Percentiles rank a stretch among this genome's conserved stretches.
phyloP scores from a whole-genome alignment of 352 stramenopile genomes.

The Pilasporangium apinafurcum region DNA sequence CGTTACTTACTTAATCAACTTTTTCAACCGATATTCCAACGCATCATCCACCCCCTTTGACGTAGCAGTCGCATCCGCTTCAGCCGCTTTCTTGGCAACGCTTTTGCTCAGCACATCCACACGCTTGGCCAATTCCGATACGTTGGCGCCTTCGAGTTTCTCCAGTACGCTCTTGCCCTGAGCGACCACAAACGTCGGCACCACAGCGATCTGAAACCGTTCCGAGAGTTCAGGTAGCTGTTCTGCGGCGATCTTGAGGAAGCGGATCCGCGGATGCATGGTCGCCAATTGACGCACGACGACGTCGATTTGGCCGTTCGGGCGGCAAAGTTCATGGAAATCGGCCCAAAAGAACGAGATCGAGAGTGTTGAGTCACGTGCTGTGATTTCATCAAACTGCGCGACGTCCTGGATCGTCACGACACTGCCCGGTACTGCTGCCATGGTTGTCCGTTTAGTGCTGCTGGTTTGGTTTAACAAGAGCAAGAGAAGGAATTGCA shows the following conservation, averaged over 20 bases:
- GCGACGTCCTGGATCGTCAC: slow-evolving; percentile 57
- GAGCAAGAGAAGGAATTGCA: too few species aligned
- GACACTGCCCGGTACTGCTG: slow-evolving; percentile 50
- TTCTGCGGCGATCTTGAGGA: slow-evolving; percentile 85
- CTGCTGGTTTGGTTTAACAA: too few species aligned
- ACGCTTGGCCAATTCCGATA: slow-evolving; percentile 76
- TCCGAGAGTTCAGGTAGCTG: slow-evolving; percentile 79
- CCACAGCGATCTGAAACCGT: slow-evolving; percentile 86
- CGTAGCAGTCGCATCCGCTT: slow-evolving; percentile 13
- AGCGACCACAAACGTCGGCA: slow-evolving; percentile 93
- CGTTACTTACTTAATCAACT: slow-evolving; percentile 58
- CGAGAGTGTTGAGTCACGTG: slow-evolving; percentile 66
- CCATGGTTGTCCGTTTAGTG: too few species aligned
- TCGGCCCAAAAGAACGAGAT: slow-evolving; percentile 85
- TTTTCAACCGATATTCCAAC: slow-evolving; percentile 72
- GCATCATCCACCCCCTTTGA: slow-evolving; percentile 47
- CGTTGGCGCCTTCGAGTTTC: slow-evolving; percentile 80
- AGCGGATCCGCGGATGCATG: slow-evolving; percentile 76
- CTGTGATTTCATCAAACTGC: slow-evolving; percentile 75
- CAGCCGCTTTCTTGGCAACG: slow-evolving; percentile 46
- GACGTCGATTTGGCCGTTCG: slow-evolving; percentile 83
- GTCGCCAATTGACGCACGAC: slow-evolving; percentile 77
- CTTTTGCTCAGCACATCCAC: slow-evolving; percentile 84
- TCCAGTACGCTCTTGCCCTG: slow-evolving; percentile 72
- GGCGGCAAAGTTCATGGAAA: slow-evolving; percentile 73